Evolutionary conservation across 169 alveolate species (phyloP).

Genomic region (Cytauxzoon felis): DNA sequence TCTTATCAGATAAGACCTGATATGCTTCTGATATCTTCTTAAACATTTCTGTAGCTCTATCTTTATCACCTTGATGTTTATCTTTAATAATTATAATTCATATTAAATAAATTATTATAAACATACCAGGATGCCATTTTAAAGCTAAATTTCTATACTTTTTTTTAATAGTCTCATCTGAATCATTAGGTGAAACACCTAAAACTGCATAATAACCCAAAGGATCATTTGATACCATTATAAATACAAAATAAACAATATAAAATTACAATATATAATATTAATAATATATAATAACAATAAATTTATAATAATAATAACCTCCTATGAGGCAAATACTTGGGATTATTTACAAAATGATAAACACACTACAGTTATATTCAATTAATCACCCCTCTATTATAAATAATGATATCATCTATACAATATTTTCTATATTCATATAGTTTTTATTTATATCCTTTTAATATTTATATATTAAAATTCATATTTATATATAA

Average conservation of each 20-base stretch:
- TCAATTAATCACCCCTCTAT: too few species aligned
- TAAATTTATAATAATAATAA: too few species aligned
- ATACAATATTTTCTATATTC: too few species aligned
- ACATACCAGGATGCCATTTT: conserved; percentile 74
- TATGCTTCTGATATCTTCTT: conserved; percentile 70
- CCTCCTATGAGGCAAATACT: too few species aligned
- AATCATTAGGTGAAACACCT: conserved; percentile 70
- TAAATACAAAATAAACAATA: too few species aligned
- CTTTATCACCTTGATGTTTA: conserved; percentile 61
- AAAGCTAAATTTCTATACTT: conserved; percentile 64
- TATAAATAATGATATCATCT: too few species aligned
- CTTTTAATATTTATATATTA: background rate
- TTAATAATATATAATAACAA: too few species aligned
- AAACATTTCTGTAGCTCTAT: conserved; percentile 66
- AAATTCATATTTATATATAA: background rate
- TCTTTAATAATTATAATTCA: conserved; percentile 23
- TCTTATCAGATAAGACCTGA: conserved; percentile 67
- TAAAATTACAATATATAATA: too few species aligned
- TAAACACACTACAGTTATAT: too few species aligned
- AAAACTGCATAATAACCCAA: conserved; percentile 60
- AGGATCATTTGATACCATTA: conserved; percentile 40
- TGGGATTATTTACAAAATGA: too few species aligned
- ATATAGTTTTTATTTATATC: background rate
- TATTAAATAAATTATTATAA: background rate
- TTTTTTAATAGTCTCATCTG: conserved; percentile 53